Evolutionary conservation across 2,329 filamentous ascomycete genomes (phyloP).

Genomic region (Ascosphaera pollenicola): DNA sequence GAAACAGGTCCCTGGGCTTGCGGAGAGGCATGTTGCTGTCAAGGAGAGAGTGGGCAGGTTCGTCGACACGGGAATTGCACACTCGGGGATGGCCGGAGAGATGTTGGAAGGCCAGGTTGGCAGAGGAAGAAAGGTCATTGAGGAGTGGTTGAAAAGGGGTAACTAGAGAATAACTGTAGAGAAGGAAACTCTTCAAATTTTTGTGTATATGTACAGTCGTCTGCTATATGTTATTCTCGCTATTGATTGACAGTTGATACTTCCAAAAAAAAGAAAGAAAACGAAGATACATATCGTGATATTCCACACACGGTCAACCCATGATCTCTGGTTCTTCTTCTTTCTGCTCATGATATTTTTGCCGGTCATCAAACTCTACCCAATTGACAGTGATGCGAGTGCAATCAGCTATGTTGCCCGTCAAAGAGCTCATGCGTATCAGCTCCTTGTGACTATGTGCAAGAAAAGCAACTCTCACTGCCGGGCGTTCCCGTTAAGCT

Average conservation of each 20-base stretch:
- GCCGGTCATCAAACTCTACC: no score
- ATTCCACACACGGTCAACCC: no score
- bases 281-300: no score
- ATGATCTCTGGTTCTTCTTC: no score
- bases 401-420: no score
- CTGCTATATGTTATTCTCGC: neutral
- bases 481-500: no score
- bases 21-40: slow-evolving; percentile 55
- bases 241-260: slow-evolving; percentile 4
- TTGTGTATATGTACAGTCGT: slow-evolving; percentile 1
- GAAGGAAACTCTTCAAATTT: neutral
- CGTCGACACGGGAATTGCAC: slow-evolving; percentile 50
- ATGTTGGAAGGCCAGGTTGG: slow-evolving; percentile 66
- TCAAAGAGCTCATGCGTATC: no score
- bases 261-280: neutral
- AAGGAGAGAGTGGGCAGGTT: slow-evolving; percentile 47
- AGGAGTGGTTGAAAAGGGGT: slow-evolving; percentile 82
- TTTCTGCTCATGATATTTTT: no score
- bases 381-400: no score
- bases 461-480: no score
- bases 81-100: slow-evolving; percentile 45
- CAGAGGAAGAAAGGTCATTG: slow-evolving; percentile 51
- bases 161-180: slow-evolving; percentile 30
- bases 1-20: slow-evolving; percentile 62
- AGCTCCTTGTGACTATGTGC: no score